These are phyloP conservation scores for Ichthyophthirius multifiliis DNA, from an alignment of 169 alveolate species.

Conservation along the genomic window DNA sequence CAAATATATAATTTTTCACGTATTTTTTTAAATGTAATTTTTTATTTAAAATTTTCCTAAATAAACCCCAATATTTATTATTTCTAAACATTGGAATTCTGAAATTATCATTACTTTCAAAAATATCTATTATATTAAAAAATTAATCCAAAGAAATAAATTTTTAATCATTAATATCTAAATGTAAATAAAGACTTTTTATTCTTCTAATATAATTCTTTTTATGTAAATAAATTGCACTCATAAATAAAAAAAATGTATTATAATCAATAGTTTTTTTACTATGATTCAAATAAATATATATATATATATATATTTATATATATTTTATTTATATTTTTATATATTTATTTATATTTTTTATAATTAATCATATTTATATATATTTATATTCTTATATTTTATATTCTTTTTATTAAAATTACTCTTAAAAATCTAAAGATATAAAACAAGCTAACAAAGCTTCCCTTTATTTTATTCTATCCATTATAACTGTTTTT, in stretches of 20 bases:
- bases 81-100: background rate
- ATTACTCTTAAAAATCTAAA: constrained; percentile 5
- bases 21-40: background rate
- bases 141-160: background rate
- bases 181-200: background rate
- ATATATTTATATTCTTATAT: too few relatives aligned
- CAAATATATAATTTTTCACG: background rate
- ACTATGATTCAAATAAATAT: background rate
- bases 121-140: background rate
- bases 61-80: background rate
- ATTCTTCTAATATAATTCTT: background rate
- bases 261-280: background rate
- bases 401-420: background rate
- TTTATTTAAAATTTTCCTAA: background rate
- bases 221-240: background rate
- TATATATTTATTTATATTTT: too few relatives aligned
- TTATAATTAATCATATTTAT: too few relatives aligned
- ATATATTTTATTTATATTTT: too few relatives aligned
- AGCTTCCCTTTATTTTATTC: constrained; percentile 13
- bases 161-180: background rate
- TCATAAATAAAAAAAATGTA: background rate
- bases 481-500: constrained; percentile 4
- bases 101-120: background rate
- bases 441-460: background rate
- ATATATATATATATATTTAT: background rate